Conservation (phyloP, 2,329 filamentous ascomycete species). For the Botrytis porri region DNA sequence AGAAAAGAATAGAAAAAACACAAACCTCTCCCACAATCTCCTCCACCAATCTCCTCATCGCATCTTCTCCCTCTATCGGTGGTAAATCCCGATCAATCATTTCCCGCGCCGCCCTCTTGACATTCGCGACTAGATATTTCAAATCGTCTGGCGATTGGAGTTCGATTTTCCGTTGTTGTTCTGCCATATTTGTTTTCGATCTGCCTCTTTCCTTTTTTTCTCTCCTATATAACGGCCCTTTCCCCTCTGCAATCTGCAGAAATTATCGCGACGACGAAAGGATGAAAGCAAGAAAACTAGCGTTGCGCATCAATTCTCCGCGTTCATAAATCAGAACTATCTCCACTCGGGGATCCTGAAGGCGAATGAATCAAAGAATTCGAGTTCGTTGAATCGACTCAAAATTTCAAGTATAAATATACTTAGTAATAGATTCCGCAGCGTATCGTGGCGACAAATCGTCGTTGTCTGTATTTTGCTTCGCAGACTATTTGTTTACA, state of each 20-base stretch:
- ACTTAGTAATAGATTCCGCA: neutral
- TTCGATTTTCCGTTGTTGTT: constrained; percentile 69
- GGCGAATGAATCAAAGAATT: neutral
- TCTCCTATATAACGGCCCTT: neutral
- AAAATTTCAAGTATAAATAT: neutral
- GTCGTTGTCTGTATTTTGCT: neutral
- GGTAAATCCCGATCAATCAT: constrained; percentile 69
- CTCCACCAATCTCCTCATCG: constrained; percentile 57
- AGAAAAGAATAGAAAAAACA: constrained; percentile 13
- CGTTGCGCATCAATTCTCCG: neutral
- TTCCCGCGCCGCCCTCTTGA: constrained; percentile 63
- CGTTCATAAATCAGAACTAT: neutral
- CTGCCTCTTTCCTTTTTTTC: neutral
- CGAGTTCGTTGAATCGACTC: neutral
- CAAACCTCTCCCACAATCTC: constrained; percentile 56
- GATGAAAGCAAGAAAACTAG: neutral
- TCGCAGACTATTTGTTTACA: neutral
- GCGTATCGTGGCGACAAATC: neutral
- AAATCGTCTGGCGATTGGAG: constrained; percentile 75
- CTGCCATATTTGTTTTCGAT: constrained; percentile 29
- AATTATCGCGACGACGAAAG: neutral
- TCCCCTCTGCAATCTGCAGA: neutral
- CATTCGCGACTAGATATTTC: constrained; percentile 65
- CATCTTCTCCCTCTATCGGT: constrained; percentile 58
- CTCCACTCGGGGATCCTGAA: no score